Percentiles rank a stretch among this genome's conserved stretches.
phyloP scores from a whole-genome alignment of 2,329 filamentous ascomycete genomes.

The Alternaria gansuensis region DNA sequence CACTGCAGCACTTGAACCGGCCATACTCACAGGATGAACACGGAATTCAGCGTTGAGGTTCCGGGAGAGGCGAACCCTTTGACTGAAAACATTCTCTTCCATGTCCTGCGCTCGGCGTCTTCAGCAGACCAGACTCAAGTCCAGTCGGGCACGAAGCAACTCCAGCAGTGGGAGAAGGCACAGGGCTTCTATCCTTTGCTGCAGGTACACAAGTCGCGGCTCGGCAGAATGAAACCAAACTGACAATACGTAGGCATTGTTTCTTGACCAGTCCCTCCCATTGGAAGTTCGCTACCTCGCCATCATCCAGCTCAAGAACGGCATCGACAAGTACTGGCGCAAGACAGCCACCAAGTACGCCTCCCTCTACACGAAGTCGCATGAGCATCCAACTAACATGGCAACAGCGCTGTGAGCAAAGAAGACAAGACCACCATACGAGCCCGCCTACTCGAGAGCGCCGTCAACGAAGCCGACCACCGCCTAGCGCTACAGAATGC shows the following conservation, averaged over 20 bases:
- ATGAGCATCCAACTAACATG: constrained; percentile 19
- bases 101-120: constrained; percentile 59
- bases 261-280: constrained; percentile 79
- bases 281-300: constrained; percentile 84
- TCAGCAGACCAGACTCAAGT: constrained; percentile 60
- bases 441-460: constrained; percentile 76
- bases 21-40: constrained; percentile 37
- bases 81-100: constrained; percentile 58
- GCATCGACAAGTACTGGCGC: constrained; percentile 94
- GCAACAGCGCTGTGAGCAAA: constrained; percentile 64
- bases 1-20: constrained; percentile 13
- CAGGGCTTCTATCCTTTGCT: constrained; percentile 60
- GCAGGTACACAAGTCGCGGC: constrained; percentile 42
- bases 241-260: constrained; percentile 69
- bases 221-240: background rate
- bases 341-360: constrained; percentile 73
- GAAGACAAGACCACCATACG: constrained; percentile 82
- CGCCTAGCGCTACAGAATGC: constrained; percentile 87
- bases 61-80: constrained; percentile 77
- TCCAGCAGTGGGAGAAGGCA: constrained; percentile 61
- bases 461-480: constrained; percentile 77
- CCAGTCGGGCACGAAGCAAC: constrained; percentile 62
- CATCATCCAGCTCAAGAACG: constrained; percentile 95
- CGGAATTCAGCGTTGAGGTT: constrained; percentile 65
- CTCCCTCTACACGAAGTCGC: background rate